Evolutionary conservation across 345 rosid species (phyloP).

Genomic region (Moricandia moricandioides): DNA sequence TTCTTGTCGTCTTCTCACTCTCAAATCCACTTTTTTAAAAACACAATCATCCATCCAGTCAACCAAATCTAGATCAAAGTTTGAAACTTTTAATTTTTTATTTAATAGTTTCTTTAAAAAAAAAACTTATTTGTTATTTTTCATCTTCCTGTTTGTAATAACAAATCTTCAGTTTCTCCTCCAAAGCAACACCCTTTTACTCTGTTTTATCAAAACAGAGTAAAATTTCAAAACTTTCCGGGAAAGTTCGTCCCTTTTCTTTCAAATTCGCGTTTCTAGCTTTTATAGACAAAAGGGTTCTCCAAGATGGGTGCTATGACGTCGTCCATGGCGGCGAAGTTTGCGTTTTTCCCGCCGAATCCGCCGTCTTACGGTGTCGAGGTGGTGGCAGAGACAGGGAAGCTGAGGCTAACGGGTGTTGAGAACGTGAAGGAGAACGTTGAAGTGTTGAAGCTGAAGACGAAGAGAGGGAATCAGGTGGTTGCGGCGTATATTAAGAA

Average conservation of each 20-base stretch:
- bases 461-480: constrained; percentile 79
- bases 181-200: background rate
- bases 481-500: constrained; percentile 79
- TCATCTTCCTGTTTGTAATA: background rate
- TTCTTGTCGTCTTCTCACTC: constrained; percentile 17
- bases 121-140: background rate
- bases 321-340: constrained; percentile 90
- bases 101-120: background rate
- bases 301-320: constrained; percentile 77
- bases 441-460: constrained; percentile 61
- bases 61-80: constrained; percentile 33
- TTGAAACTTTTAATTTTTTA: background rate
- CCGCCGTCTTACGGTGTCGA: constrained; percentile 78
- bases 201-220: background rate
- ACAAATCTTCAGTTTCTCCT: background rate
- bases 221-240: background rate
- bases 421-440: constrained; percentile 55
- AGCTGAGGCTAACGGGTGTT: constrained; percentile 57
- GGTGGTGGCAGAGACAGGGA: constrained; percentile 41
- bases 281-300: background rate
- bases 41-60: background rate
- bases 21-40: background rate
- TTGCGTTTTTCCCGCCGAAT: constrained; percentile 89
- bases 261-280: background rate
- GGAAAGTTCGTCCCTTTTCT: background rate